Evolutionary conservation across 805 yeast species (phyloP), one percentile per base, ranked within the genome.

Genomic region (Wickerhamiella vanderwaltii): DNA sequence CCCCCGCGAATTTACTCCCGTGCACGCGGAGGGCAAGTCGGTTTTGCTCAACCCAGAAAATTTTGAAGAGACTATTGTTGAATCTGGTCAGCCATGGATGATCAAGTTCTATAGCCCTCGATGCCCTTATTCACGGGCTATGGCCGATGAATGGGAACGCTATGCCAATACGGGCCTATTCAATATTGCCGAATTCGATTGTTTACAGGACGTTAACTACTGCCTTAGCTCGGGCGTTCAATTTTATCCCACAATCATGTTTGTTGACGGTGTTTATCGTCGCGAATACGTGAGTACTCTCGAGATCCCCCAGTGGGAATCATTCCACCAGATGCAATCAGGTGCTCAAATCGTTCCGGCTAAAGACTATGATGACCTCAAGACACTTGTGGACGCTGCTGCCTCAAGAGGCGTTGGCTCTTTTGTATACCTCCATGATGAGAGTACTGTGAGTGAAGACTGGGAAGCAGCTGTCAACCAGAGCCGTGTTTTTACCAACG

Each of bases 181-280:
- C 35, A 62, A 64, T 40, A 54, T 65, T 12, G 70, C 64, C 12
- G 64, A 61, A 25, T 61, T 65, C 30, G 59, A 65, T 49, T 65
- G 70, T 41, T 62, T 60, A 34, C 51, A 41, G 25, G 51, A 62
- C 32, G 31, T 44, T 15, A 43, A 49, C 20, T 48, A 61, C 9
- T 65, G 70, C 49, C 45, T 48, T 9, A 56, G 48, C 12, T 57
- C 53, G n/a, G 55, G 52, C n/a, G 47, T 65, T 9, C 44, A 37
- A 9, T 49, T 48, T 20, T 58, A 45, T 45, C 59, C 54, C 4
- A 41, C 31, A 17, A 37, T 50, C 28, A 32, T 36, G 23, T 43
- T 28, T 35, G 28, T 44, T 13, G 41, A 45, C 25, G 43, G 48
- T 11, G 52, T 47, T 2, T 34, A 49, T n/a, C 45, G 42, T 29